Percentiles rank a stretch among this genome's conserved stretches.
Evolutionary conservation across 352 stramenopile genomes (phyloP).

Genomic region (Peronosclerospora sorghi): DNA sequence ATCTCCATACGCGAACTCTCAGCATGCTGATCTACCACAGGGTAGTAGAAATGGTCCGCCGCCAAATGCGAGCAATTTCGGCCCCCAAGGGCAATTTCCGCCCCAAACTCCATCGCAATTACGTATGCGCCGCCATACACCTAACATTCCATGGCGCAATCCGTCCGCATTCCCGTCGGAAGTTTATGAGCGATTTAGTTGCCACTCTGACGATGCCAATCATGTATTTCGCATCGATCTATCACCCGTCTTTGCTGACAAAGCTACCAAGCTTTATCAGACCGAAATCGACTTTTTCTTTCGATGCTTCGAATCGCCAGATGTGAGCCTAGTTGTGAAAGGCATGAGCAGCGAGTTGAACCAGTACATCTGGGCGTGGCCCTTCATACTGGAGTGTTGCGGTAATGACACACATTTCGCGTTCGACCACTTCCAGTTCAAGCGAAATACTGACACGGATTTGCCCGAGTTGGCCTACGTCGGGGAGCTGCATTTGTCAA

Average conservation of each 20-base stretch:
- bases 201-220: slow-evolving; percentile 42
- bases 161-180: slow-evolving; percentile 32
- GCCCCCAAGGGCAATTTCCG: slow-evolving; percentile 8
- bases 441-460: slow-evolving; percentile 29
- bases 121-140: slow-evolving; percentile 17
- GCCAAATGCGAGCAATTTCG: slow-evolving; percentile 9
- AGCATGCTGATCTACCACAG: slow-evolving; percentile 8
- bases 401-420: slow-evolving; percentile 53
- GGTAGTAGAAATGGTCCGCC: slow-evolving; percentile 5
- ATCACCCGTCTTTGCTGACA: slow-evolving; percentile 39
- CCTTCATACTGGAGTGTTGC: slow-evolving; percentile 71
- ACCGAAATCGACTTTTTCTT: slow-evolving; percentile 61
- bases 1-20: slow-evolving; percentile 7
- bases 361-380: slow-evolving; percentile 73
- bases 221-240: slow-evolving; percentile 58
- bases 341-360: slow-evolving; percentile 72
- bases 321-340: slow-evolving; percentile 69
- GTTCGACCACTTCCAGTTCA: slow-evolving; percentile 76
- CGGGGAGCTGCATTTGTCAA: slow-evolving; percentile 52
- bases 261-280: slow-evolving; percentile 36
- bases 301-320: slow-evolving; percentile 63
- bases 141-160: slow-evolving; percentile 46
- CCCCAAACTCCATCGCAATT: slow-evolving; percentile 12
- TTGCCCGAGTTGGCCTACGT: slow-evolving; percentile 57
- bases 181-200: slow-evolving; percentile 46